Evolutionary conservation across 345 rosid genomes (phyloP).

Genomic region (Camelina hispida): DNA sequence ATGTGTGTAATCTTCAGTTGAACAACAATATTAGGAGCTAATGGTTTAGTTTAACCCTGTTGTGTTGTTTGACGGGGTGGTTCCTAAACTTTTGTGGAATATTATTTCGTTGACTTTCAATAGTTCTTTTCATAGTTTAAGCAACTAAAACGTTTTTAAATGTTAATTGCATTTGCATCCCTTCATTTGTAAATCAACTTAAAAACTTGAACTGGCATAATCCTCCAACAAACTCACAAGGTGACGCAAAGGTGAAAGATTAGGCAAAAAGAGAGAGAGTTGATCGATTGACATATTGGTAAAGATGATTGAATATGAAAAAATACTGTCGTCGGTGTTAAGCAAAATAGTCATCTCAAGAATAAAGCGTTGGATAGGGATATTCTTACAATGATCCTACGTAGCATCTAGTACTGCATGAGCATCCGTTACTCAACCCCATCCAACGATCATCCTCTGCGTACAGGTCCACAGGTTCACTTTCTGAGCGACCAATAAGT

Average conservation of each 20-base stretch:
- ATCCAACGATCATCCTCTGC: slow-evolving; percentile 28
- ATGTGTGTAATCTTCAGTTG: too few relatives aligned
- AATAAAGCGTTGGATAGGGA: slow-evolving; percentile 29
- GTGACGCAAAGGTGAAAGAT: slow-evolving; percentile 38
- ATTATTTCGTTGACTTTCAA: neutral
- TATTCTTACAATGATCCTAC: slow-evolving; percentile 37
- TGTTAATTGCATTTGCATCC: neutral
- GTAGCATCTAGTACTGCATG: slow-evolving; percentile 38
- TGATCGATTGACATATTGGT: slow-evolving; percentile 20
- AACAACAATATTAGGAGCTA: too few relatives aligned
- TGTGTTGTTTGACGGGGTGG: too few relatives aligned
- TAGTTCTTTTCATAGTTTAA: neutral
- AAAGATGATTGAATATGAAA: neutral
- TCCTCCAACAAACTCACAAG: slow-evolving; percentile 34
- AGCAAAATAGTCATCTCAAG: slow-evolving; percentile 13
- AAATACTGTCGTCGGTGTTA: slow-evolving; percentile 1
- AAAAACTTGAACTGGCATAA: slow-evolving; percentile 1
- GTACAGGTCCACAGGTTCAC: slow-evolving; percentile 13
- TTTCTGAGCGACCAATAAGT: slow-evolving; percentile 8
- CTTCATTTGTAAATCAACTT: neutral
- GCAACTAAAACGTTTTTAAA: slow-evolving; percentile 2
- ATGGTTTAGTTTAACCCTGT: too few relatives aligned
- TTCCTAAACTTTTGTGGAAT: too few relatives aligned
- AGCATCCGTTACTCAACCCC: slow-evolving; percentile 37
- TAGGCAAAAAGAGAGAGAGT: neutral